Percentiles rank a stretch among this genome's conserved stretches.
Evolutionary conservation across 192 early-diverging fungal species (phyloP).

Genomic region (Oehlia diaphana): DNA sequence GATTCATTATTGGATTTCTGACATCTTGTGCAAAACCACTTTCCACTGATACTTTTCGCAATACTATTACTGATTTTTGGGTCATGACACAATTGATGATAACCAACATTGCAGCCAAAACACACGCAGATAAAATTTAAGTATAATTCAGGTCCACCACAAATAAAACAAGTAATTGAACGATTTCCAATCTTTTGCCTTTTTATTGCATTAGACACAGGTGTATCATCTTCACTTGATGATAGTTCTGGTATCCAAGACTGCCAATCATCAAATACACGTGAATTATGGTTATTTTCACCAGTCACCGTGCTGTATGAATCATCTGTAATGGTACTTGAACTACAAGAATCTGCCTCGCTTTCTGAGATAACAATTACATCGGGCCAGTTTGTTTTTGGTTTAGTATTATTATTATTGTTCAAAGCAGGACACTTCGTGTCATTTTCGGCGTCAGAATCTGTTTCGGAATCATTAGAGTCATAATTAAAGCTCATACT

Average conservation of each 20-base stretch:
- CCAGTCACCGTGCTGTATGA: background rate
- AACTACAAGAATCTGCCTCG: background rate
- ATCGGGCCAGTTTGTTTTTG: no score
- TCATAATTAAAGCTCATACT: background rate
- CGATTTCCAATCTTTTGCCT: background rate
- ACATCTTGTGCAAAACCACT: slow-evolving; percentile 17
- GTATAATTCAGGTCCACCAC: background rate
- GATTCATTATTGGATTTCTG: background rate
- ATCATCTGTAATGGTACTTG: background rate
- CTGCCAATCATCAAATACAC: background rate
- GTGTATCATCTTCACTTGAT: background rate
- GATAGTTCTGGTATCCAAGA: background rate
- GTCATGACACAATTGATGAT: slow-evolving; percentile 26
- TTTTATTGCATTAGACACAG: background rate
- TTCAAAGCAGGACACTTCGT: background rate
- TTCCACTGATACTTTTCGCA: background rate
- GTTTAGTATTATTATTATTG: background rate
- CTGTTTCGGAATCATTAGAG: background rate
- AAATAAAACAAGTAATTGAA: slow-evolving; percentile 8
- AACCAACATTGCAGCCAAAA: slow-evolving; percentile 10
- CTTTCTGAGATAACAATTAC: background rate
- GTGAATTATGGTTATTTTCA: background rate
- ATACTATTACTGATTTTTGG: slow-evolving; percentile 8
- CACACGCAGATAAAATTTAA: slow-evolving; percentile 28
- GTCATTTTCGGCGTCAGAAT: background rate